phyloP scores from a whole-genome alignment of 2,329 filamentous ascomycete genomes.

The Cordyceps farinosa region DNA sequence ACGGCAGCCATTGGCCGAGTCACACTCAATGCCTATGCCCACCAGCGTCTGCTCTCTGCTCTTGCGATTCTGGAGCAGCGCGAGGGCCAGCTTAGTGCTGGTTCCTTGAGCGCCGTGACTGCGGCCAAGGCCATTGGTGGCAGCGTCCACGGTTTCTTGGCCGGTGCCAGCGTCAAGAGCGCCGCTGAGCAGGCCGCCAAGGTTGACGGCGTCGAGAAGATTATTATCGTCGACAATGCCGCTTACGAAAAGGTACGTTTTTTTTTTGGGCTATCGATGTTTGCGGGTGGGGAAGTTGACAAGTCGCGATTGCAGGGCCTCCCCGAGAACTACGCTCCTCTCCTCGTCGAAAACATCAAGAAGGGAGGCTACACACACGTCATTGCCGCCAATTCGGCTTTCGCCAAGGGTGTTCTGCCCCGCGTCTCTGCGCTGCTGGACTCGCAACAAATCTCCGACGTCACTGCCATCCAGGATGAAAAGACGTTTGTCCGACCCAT shows the following conservation, averaged over 20 bases:
- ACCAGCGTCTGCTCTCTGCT: constrained; percentile 67
- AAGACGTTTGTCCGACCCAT: constrained; percentile 96
- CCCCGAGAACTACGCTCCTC: constrained; percentile 88
- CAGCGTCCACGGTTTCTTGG: constrained; percentile 79
- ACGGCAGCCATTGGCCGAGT: constrained; percentile 28
- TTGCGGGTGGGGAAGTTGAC: not conserved
- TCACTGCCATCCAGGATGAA: constrained; percentile 80
- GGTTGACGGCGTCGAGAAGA: constrained; percentile 85
- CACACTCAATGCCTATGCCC: constrained; percentile 31
- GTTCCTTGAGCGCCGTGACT: constrained; percentile 79
- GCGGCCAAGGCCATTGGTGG: constrained; percentile 86
- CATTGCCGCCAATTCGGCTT: constrained; percentile 85
- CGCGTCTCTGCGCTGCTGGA: constrained; percentile 89
- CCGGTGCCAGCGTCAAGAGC: constrained; percentile 70
- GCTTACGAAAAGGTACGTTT: constrained; percentile 80
- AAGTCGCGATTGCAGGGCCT: constrained; percentile 58
- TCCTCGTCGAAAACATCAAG: constrained; percentile 95
- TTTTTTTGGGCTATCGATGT: not conserved
- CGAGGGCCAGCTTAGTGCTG: constrained; percentile 78
- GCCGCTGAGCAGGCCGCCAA: constrained; percentile 83
- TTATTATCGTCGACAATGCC: constrained; percentile 81
- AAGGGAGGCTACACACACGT: constrained; percentile 92
- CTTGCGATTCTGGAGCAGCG: constrained; percentile 90
- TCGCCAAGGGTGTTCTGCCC: constrained; percentile 92
- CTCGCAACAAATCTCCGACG: constrained; percentile 89